These are phyloP conservation scores for Ophiosphaerella korrae DNA, from an alignment of 2,329 filamentous ascomycete genomes.

Conservation along the genomic window DNA sequence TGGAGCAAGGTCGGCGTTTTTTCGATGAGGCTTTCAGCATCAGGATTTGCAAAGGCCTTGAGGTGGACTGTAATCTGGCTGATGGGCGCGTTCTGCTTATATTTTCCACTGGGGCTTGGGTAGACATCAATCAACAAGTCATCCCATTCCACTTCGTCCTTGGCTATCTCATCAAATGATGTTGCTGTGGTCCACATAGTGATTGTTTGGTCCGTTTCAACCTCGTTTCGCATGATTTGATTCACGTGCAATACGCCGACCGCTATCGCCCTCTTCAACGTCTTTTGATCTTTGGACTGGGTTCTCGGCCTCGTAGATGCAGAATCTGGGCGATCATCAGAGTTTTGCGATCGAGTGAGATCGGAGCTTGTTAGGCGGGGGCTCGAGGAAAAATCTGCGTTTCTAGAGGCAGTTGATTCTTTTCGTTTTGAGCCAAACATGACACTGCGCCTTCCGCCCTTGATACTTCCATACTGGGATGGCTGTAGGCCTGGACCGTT, in stretches of 20 bases:
- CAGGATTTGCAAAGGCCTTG: conserved; percentile 75
- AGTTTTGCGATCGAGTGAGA: conserved; percentile 23
- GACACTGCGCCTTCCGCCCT: conserved; percentile 54
- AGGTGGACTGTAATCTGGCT: conserved; percentile 81
- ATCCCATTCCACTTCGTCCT: conserved; percentile 71
- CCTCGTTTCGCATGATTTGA: conserved; percentile 70
- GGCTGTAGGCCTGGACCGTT: conserved; percentile 31
- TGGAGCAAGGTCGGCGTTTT: conserved; percentile 87
- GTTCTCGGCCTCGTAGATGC: conserved; percentile 34
- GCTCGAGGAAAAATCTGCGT: conserved; percentile 23
- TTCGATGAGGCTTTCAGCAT: conserved; percentile 81
- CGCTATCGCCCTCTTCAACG: conserved; percentile 71
- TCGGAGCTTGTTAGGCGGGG: conserved; percentile 30
- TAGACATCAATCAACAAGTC: conserved; percentile 68
- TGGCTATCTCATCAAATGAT: conserved; percentile 41
- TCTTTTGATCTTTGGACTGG: conserved; percentile 52
- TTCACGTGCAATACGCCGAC: conserved; percentile 80
- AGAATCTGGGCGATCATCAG: conserved; percentile 36
- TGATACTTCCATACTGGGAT: conserved; percentile 43
- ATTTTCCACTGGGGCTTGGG: conserved; percentile 73
- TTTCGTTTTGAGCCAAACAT: conserved; percentile 72
- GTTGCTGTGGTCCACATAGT: conserved; percentile 73
- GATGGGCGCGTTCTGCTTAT: conserved; percentile 72
- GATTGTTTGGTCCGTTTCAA: conserved; percentile 76
- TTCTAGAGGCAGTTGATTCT: conserved; percentile 36